Evolutionary conservation across 2,329 filamentous ascomycete genomes (phyloP), one percentile per base, ranked within the genome.

Genomic region (Dactylellina cionopaga): DNA sequence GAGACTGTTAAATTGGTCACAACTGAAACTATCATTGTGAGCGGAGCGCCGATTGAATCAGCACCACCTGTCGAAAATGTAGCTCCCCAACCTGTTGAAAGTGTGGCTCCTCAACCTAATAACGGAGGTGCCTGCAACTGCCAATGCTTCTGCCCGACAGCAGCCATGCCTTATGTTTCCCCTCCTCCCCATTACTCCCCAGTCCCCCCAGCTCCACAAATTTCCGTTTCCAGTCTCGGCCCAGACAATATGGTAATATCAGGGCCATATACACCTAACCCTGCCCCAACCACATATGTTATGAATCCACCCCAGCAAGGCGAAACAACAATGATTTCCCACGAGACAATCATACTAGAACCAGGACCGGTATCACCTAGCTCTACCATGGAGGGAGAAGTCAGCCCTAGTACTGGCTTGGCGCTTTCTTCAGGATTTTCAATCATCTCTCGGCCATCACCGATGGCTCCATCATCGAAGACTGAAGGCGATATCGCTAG

Each of bases 141-240:
- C 37, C 68, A 72, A 46, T 72, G 68, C 27, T 29, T 60, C 35
- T 72, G 68, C 37, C 68, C 68, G 5, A 39, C 51, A 22, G 62
- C 15, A 17, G 41, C 62, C 10, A 64, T 54, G 47, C 59, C 59
- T 19, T 44, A 46, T 5, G 35, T 15, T 9, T n/a, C n/a, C n/a
- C n/a, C n/a, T n/a, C n/a, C n/a, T n/a, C n/a, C n/a, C n/a, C 49
- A 55, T 13, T 7, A 24, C 46, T 31, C 51, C 25, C 41, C 35
- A 49, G 17, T 17, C 31, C n/a, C 17, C n/a, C 13, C 13, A 31
- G n/a, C 49, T 41, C 64, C 43, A 39, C 27, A 46, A n/a, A 5
- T 37, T 7, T 35, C 29, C 9, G 22, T 63, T 37, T 41, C 44
- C 44, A 46, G 35, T 19, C 46, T 37, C 4, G 37, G 37, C n/a